Percentiles rank a stretch among this genome's conserved stretches.
Evolutionary conservation across 306 rosid species (phyloP).

Genomic region (Vachellia collinsii): DNA sequence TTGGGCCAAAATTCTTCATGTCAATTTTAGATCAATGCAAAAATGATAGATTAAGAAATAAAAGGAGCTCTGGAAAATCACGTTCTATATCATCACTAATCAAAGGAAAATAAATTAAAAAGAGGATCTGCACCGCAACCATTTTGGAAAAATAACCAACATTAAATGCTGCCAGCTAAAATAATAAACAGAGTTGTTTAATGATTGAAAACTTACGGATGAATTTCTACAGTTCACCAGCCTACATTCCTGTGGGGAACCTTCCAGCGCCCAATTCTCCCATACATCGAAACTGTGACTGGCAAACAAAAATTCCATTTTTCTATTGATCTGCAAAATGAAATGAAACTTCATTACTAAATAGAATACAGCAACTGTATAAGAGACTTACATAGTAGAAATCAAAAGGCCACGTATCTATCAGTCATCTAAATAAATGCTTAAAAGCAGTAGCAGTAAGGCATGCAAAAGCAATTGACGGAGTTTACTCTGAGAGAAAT

Average conservation of each 20-base stretch:
- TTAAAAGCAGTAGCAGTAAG: slow-evolving; percentile 12
- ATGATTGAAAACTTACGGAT: slow-evolving; percentile 53
- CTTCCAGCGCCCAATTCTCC: slow-evolving; percentile 93
- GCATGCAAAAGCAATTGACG: slow-evolving; percentile 10
- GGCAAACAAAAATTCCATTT: slow-evolving; percentile 92
- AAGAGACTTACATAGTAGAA: slow-evolving; percentile 23
- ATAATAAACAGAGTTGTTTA: slow-evolving; percentile 20
- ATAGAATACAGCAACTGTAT: slow-evolving; percentile 21
- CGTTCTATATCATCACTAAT: not conserved
- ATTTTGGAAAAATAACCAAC: not conserved
- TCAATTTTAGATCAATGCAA: not conserved
- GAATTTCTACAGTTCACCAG: slow-evolving; percentile 91
- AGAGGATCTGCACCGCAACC: not conserved
- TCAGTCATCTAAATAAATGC: slow-evolving; percentile 17
- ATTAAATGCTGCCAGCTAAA: not conserved
- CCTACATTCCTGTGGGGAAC: slow-evolving; percentile 86
- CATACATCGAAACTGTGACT: slow-evolving; percentile 99
- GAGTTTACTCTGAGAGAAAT: not conserved
- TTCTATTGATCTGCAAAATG: slow-evolving; percentile 82
- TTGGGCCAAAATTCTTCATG: no score
- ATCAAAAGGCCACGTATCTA: not conserved
- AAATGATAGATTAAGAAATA: not conserved
- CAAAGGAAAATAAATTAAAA: not conserved
- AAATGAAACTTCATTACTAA: slow-evolving; percentile 30
- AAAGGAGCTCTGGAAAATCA: not conserved